Evolutionary conservation across 805 yeast species (phyloP).

Genomic region (Lachancea quebecensis): DNA sequence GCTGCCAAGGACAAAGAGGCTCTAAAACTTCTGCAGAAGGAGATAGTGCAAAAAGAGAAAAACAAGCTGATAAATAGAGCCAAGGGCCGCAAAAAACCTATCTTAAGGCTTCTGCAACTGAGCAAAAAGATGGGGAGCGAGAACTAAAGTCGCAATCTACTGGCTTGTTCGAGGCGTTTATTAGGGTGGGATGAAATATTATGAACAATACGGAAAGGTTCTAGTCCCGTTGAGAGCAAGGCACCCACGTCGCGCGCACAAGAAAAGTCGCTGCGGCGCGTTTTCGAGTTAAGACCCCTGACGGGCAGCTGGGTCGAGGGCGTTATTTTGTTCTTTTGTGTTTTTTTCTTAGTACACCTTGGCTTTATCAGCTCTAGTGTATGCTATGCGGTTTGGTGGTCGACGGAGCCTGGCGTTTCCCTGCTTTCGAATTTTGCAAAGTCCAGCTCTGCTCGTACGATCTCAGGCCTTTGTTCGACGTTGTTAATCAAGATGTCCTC

Average conservation of each 20-base stretch:
- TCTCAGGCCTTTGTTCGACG: slow-evolving; percentile 1
- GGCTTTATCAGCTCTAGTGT: no score
- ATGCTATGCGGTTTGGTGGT: not conserved
- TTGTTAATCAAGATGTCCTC: slow-evolving; percentile 4
- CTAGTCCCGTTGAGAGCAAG: no score
- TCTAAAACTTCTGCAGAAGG: slow-evolving; percentile 11
- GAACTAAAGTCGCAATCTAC: not conserved
- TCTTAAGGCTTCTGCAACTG: slow-evolving; percentile 21
- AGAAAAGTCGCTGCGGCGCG: no score
- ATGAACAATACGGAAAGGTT: not conserved
- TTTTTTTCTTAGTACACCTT: not conserved
- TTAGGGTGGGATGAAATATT: not conserved
- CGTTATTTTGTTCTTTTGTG: no score
- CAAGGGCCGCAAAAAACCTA: slow-evolving; percentile 28
- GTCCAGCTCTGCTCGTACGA: not conserved
- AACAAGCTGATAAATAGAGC: slow-evolving; percentile 18
- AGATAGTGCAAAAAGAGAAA: slow-evolving; percentile 15
- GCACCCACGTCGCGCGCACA: no score
- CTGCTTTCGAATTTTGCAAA: not conserved
- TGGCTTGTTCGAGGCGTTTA: no score
- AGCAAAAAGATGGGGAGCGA: slow-evolving; percentile 10
- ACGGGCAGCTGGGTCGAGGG: no score
- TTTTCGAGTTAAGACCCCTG: no score
- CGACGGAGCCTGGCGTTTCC: not conserved
- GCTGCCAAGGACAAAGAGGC: slow-evolving; percentile 10